Percentiles rank a stretch among this genome's conserved stretches.
These are phyloP conservation scores for Dimargaris xerosporica DNA, from an alignment of 192 early-diverging fungal species.

Conservation along the genomic window DNA sequence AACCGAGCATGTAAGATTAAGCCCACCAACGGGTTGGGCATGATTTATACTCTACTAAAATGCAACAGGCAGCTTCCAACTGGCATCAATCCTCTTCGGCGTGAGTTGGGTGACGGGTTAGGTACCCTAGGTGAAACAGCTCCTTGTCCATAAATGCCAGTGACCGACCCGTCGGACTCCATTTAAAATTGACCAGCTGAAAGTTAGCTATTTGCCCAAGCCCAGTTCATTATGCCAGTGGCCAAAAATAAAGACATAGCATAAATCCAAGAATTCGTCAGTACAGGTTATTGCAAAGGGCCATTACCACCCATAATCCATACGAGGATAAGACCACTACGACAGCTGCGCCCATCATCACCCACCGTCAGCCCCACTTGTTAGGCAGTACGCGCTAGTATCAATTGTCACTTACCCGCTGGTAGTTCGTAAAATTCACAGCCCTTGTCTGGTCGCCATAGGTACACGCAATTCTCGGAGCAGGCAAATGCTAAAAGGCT, in stretches of 20 bases:
- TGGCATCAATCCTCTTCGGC: too few relatives aligned
- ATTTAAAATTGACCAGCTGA: constrained; percentile 23
- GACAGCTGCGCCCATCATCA: neutral
- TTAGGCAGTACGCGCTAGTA: neutral
- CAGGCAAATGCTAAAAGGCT: constrained; percentile 29
- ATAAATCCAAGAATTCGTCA: neutral
- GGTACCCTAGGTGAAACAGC: constrained; percentile 33
- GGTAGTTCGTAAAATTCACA: constrained; percentile 37
- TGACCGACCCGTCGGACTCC: constrained; percentile 40
- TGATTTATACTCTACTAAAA: too few relatives aligned
- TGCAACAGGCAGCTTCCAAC: too few relatives aligned
- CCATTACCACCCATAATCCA: neutral
- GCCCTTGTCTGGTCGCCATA: constrained; percentile 25
- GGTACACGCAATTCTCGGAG: constrained; percentile 29
- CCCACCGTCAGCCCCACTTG: neutral
- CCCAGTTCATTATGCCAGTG: constrained; percentile 9
- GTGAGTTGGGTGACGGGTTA: constrained; percentile 11
- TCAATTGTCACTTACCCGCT: constrained; percentile 14
- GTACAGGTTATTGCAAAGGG: neutral
- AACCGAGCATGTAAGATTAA: too few relatives aligned
- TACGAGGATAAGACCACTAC: neutral
- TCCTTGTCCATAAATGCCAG: constrained; percentile 45
- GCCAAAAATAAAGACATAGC: neutral
- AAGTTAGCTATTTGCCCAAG: constrained; percentile 27
- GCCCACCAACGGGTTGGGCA: too few relatives aligned